A percentile compares a stretch with the other conserved stretches of the same genome.
phyloP scores from a whole-genome alignment of 2,329 filamentous ascomycete genomes.

The Diaporthe citri region DNA sequence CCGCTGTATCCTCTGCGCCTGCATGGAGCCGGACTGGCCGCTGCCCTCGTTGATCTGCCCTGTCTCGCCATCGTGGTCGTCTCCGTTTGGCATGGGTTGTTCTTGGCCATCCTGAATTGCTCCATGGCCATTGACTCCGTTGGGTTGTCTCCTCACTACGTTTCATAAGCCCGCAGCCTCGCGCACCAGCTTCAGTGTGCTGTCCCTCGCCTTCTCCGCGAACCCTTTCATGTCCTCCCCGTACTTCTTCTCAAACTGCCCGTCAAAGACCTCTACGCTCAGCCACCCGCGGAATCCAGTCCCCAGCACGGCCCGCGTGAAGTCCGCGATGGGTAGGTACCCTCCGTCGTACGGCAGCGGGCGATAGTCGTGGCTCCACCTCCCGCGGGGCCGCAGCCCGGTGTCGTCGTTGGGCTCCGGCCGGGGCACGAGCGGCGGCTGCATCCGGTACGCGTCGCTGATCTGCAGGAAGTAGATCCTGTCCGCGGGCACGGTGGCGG shows the following conservation, averaged over 20 bases:
- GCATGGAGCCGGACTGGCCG: background rate
- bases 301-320: conserved; percentile 73
- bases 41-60: no score
- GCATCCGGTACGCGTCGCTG: conserved; percentile 77
- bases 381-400: conserved; percentile 70
- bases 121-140: background rate
- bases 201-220: conserved; percentile 44
- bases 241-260: conserved; percentile 48
- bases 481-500: conserved; percentile 69
- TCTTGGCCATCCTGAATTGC: no score
- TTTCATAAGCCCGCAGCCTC: conserved; percentile 32
- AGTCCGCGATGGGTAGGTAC: conserved; percentile 76
- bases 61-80: background rate
- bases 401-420: conserved; percentile 54
- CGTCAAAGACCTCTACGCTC: conserved; percentile 50
- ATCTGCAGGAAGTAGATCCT: conserved; percentile 84
- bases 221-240: conserved; percentile 47
- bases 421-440: conserved; percentile 65
- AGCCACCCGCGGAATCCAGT: conserved; percentile 64
- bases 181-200: conserved; percentile 16
- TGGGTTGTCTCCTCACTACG: background rate
- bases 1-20: conserved; percentile 4
- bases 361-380: conserved; percentile 80
- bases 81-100: background rate
- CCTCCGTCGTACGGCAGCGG: conserved; percentile 78